phyloP scores from a whole-genome alignment of 2,329 filamentous ascomycete species.

The Fusarium poae region DNA sequence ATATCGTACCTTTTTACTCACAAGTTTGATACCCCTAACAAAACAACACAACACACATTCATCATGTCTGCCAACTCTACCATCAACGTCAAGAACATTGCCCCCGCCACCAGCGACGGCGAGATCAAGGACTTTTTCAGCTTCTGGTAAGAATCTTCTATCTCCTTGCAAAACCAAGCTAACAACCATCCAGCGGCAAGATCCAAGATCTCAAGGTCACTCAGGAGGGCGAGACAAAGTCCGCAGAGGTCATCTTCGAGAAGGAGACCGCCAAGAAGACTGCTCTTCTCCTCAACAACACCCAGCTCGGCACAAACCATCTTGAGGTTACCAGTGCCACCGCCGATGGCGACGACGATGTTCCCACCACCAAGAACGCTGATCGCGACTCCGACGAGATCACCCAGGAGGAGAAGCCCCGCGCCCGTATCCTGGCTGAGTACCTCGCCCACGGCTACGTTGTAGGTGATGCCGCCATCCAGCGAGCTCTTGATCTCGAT shows the following conservation, averaged over 20 bases:
- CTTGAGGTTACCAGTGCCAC: conserved; percentile 79
- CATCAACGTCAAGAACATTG: conserved; percentile 92
- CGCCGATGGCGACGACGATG: conserved; percentile 74
- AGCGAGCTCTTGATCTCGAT: conserved; percentile 89
- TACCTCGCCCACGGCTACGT: conserved; percentile 96
- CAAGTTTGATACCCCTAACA: conserved; percentile 38
- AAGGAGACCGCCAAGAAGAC: conserved; percentile 98
- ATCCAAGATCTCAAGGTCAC: conserved; percentile 86
- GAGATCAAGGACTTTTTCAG: conserved; percentile 98
- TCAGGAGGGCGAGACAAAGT: conserved; percentile 76
- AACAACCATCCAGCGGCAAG: conserved; percentile 76
- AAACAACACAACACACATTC: conserved; percentile 30
- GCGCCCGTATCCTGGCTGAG: conserved; percentile 92
- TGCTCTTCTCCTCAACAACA: conserved; percentile 96
- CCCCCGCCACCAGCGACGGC: conserved; percentile 83
- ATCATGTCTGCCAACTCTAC: conserved; percentile 72
- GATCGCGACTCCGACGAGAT: conserved; percentile 77
- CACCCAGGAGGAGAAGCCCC: conserved; percentile 96
- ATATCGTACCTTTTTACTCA: neutral
- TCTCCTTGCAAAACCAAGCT: conserved; percentile 10
- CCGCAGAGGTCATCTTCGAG: conserved; percentile 94
- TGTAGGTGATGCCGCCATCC: conserved; percentile 79
- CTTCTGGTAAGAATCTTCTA: conserved; percentile 76
- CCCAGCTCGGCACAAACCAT: conserved; percentile 87
- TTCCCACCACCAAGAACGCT: conserved; percentile 65